Conservation (phyloP, 2,329 filamentous ascomycete genomes). For the Pseudocercospora vitis region DNA sequence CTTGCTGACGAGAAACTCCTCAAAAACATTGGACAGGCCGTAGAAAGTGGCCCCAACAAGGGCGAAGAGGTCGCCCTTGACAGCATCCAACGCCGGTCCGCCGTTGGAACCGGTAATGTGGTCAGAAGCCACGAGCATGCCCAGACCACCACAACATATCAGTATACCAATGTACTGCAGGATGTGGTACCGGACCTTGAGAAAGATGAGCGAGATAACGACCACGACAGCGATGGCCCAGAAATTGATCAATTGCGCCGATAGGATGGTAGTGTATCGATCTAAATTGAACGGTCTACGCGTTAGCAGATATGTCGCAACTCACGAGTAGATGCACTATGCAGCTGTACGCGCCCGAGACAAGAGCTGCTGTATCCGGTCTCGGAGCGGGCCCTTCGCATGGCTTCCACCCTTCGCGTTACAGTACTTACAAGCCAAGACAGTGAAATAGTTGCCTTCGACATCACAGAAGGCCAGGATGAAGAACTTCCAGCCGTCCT, state of each 20-base stretch:
- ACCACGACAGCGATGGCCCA: slow-evolving; percentile 97
- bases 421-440: too few species aligned
- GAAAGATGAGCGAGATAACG: slow-evolving; percentile 74
- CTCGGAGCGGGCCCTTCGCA: too few species aligned
- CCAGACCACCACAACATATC: slow-evolving; percentile 87
- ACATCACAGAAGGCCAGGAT: slow-evolving; percentile 93
- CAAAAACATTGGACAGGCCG: slow-evolving; percentile 84
- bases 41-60: slow-evolving; percentile 88
- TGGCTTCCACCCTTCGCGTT: too few species aligned
- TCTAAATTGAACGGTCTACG: too few species aligned
- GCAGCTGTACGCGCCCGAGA: too few species aligned
- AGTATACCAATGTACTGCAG: slow-evolving; percentile 85
- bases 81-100: slow-evolving; percentile 64
- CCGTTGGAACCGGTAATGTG: slow-evolving; percentile 76
- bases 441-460: slow-evolving; percentile 96
- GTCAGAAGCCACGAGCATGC: slow-evolving; percentile 81
- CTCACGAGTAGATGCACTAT: too few species aligned
- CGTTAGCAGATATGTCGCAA: too few species aligned
- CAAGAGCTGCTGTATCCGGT: too few species aligned
- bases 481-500: slow-evolving; percentile 89
- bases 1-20: slow-evolving; percentile 90
- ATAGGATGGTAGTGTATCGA: slow-evolving; percentile 86
- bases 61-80: slow-evolving; percentile 92
- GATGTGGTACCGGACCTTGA: slow-evolving; percentile 85
- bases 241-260: slow-evolving; percentile 94